Base-by-base conservation (phyloP, 2,329 filamentous ascomycete species). In the Aspergillus amoenus region DNA sequence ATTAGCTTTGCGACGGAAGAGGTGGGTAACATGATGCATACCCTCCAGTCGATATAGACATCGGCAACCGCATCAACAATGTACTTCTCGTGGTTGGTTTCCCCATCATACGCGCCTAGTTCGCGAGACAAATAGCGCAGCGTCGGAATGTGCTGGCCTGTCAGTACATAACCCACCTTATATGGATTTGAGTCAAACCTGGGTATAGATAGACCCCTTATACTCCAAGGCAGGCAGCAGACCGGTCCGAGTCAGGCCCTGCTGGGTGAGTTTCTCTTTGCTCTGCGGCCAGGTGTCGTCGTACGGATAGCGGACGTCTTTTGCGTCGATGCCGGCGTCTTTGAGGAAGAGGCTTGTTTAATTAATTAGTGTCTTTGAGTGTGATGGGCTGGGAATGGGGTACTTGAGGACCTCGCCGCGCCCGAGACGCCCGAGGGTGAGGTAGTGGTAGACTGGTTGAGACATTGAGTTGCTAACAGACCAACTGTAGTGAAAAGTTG, bases 341-440 rank as follows among this genome's bases (percentile, higher is more conserved):
- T 52, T 52, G n/a, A 52, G 41, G 41, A 52, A 52, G 27, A 52
- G 50, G 41, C 50, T 52, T 43, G 7, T 24, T 34, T 44, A 17
- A 4, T 13, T 51, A 0, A 5, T n/a, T 47, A 22, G 12, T 37
- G 5, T 4, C 6, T n/a, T 50, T 8, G n/a, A 6, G 5, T 30
- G 15, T 9, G 11, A 17, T 22, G 18, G 12, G 13, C 15, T 21
- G 22, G 27, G 12, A 17, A 8, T 21, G 22, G 27, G 9, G 7
- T 17, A 52, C 49, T 52, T 52, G 41, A 45, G 41, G 41, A 52
- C 50, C 18, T 52, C 50, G 8, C 50, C 50, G 30, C 50, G 50
- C 15, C 50, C 50, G 50, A 52, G 50, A 6, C 50, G 50, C 18
- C 50, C 50, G 50, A 52, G 24, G 30, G 40, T 34, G 41, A 52